These are phyloP conservation scores for Breynia disticha DNA, from an alignment of 441 rosid genomes.

Conservation along the genomic window DNA sequence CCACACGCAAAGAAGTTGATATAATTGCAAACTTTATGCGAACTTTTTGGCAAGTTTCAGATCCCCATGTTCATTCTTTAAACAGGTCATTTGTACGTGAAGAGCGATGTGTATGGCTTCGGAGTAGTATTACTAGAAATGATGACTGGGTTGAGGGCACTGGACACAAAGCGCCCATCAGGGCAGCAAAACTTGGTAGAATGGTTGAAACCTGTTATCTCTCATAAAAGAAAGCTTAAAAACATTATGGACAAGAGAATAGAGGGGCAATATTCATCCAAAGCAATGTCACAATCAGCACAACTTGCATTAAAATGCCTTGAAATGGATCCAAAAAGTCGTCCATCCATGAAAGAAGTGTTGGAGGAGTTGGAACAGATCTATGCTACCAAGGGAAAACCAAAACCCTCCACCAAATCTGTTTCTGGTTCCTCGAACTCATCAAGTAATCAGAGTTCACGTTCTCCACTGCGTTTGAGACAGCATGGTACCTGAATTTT, in stretches of 20 bases:
- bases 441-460: conserved; percentile 4
- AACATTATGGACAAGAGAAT: conserved; percentile 46
- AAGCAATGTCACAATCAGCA: conserved; percentile 46
- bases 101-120: conserved; percentile 83
- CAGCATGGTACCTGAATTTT: conserved; percentile 2
- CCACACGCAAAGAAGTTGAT: not conserved
- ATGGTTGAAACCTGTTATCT: conserved; percentile 60
- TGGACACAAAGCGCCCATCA: conserved; percentile 47
- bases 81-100: conserved; percentile 81
- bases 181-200: conserved; percentile 56
- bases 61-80: not conserved
- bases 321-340: conserved; percentile 43
- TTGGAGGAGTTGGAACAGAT: conserved; percentile 48
- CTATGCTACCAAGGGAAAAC: conserved; percentile 27
- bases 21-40: not conserved
- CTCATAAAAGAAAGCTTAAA: conserved; percentile 43
- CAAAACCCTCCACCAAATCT: conserved; percentile 10
- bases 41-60: not conserved
- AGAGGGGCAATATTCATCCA: conserved; percentile 61
- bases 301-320: conserved; percentile 55
- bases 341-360: conserved; percentile 80
- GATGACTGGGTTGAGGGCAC: conserved; percentile 55
- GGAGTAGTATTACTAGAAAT: conserved; percentile 81
- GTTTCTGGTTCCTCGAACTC: conserved; percentile 8
- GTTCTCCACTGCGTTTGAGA: conserved; percentile 12